A percentile compares a stretch with the other conserved stretches of the same genome.
Conservation (phyloP, 352 stramenopile species). For the Albugo candida region DNA sequence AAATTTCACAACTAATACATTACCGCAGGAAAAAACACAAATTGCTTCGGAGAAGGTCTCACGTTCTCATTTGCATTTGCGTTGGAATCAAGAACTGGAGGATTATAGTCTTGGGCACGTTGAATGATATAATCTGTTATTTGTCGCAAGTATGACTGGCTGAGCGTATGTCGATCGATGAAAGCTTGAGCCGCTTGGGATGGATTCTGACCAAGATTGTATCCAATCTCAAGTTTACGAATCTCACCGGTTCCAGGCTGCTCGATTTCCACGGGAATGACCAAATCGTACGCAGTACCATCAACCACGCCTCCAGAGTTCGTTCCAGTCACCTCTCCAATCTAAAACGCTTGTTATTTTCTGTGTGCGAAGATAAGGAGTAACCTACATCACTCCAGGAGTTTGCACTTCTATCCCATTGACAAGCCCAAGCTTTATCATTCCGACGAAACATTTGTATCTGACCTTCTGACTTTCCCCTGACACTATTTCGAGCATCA, state of each 20-base stretch:
- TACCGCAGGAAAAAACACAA: not conserved
- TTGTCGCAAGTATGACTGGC: slow-evolving; percentile 82
- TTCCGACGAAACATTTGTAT: slow-evolving; percentile 93
- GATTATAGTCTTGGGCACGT: slow-evolving; percentile 53
- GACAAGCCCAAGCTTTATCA: slow-evolving; percentile 84
- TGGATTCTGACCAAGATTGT: slow-evolving; percentile 95
- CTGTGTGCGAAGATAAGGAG: not conserved
- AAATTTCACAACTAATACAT: not conserved
- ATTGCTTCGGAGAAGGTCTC: not conserved
- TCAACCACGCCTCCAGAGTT: slow-evolving; percentile 78
- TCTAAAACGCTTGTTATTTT: slow-evolving; percentile 14
- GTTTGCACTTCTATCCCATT: slow-evolving; percentile 80
- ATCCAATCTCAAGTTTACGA: slow-evolving; percentile 90
- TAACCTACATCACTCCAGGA: slow-evolving; percentile 90
- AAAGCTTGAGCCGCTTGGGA: slow-evolving; percentile 92
- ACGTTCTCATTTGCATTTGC: slow-evolving; percentile 6
- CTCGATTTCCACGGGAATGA: slow-evolving; percentile 95
- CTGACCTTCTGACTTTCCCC: slow-evolving; percentile 81
- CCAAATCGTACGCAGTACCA: slow-evolving; percentile 87
- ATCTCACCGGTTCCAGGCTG: slow-evolving; percentile 61
- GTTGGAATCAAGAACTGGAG: slow-evolving; percentile 38
- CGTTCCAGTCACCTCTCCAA: slow-evolving; percentile 73
- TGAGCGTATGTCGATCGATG: slow-evolving; percentile 91
- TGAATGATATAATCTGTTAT: slow-evolving; percentile 95
- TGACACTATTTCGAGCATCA: slow-evolving; percentile 52